A percentile compares a stretch with the other conserved stretches of the same genome.
Evolutionary conservation across 1,284 basidiomycete genomes (phyloP).

Genomic region (Omphalotus olearius): DNA sequence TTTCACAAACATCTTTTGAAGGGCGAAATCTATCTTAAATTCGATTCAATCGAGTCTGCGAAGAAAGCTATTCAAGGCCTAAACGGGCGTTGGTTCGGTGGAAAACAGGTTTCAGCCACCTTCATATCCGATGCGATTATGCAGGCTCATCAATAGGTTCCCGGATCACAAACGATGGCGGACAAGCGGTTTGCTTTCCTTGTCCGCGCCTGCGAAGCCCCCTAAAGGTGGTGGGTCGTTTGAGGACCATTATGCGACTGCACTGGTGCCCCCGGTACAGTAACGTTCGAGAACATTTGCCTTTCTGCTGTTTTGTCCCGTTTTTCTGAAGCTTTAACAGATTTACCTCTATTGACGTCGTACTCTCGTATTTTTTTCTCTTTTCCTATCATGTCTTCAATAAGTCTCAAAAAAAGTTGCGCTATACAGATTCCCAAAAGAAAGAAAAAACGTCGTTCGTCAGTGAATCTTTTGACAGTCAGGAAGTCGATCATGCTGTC

Average conservation of each 20-base stretch:
- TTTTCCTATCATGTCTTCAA: neutral
- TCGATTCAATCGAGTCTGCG: conserved; percentile 75
- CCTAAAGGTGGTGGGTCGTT: too few relatives aligned
- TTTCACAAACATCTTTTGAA: conserved; percentile 29
- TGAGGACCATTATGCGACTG: neutral
- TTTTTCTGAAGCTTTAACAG: too few relatives aligned
- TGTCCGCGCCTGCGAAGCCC: too few relatives aligned
- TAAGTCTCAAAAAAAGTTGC: conserved; percentile 4
- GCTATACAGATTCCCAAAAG: conserved; percentile 10
- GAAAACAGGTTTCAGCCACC: conserved; percentile 77
- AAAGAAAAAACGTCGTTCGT: too few relatives aligned
- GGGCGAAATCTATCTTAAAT: conserved; percentile 98
- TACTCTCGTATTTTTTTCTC: conserved; percentile 1
- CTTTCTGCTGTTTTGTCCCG: neutral
- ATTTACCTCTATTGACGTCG: too few relatives aligned
- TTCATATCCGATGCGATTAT: conserved; percentile 92
- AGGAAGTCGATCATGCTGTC: too few relatives aligned
- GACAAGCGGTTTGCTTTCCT: too few relatives aligned
- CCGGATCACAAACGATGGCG: too few relatives aligned
- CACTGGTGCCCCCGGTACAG: conserved; percentile 6
- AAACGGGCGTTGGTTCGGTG: conserved; percentile 95
- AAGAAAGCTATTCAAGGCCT: conserved; percentile 85
- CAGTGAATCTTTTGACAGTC: too few relatives aligned
- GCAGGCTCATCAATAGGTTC: conserved; percentile 76
- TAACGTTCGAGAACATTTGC: conserved; percentile 1